Evolutionary conservation across 1,284 basidiomycete genomes (phyloP).

Genomic region (Naganishia sp.): DNA sequence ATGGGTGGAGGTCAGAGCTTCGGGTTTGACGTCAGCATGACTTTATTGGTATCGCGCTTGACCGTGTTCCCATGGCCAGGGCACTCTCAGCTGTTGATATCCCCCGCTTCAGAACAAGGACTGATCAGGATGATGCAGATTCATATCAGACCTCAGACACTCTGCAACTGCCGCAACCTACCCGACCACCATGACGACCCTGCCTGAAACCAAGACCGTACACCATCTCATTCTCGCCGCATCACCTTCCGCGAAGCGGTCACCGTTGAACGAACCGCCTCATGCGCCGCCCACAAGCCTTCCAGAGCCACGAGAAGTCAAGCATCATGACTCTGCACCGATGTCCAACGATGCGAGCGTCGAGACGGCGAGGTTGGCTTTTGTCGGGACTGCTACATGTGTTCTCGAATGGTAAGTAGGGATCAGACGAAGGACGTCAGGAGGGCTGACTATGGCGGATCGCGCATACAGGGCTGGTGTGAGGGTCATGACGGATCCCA

Average conservation of each 20-base stretch:
- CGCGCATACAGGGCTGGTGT: constrained; percentile 29
- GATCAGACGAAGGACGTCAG: too few relatives aligned
- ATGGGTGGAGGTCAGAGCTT: too few relatives aligned
- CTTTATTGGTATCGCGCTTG: too few relatives aligned
- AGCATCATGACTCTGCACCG: constrained; percentile 27
- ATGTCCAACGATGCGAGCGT: not conserved
- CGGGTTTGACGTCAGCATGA: too few relatives aligned
- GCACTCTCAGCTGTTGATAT: too few relatives aligned
- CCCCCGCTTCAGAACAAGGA: too few relatives aligned
- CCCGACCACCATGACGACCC: constrained; percentile 6
- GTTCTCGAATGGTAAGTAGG: constrained; percentile 31
- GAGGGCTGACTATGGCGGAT: not conserved
- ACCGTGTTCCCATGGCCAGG: too few relatives aligned
- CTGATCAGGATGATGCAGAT: too few relatives aligned
- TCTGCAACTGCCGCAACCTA: too few relatives aligned
- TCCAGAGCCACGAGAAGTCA: constrained; percentile 9
- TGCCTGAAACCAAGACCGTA: constrained; percentile 18
- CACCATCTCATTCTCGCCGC: constrained; percentile 25
- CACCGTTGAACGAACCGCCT: constrained; percentile 17
- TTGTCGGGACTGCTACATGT: constrained; percentile 34
- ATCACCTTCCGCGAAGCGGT: constrained; percentile 15
- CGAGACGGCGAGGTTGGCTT: constrained; percentile 31
- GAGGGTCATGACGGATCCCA: constrained; percentile 34
- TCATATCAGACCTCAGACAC: too few relatives aligned
- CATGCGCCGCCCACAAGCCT: not conserved